Conservation (phyloP, 1,284 basidiomycete genomes). For the Pterulicium gracile region DNA sequence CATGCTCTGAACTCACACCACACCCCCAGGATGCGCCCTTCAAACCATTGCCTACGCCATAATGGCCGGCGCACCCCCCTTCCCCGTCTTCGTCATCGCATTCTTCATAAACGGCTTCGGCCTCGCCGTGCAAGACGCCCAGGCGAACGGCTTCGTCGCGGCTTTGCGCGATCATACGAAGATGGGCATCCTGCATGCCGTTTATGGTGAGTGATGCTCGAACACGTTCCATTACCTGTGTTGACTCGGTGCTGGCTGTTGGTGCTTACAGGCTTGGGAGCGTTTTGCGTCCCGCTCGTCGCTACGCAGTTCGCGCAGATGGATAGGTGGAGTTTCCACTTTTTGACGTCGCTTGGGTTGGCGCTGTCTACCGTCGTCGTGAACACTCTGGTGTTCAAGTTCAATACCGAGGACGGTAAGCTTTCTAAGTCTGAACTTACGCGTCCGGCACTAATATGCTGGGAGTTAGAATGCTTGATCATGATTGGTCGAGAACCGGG, state of each 20-base stretch:
- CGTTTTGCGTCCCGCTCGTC: constrained; percentile 30
- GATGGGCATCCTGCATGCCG: constrained; percentile 28
- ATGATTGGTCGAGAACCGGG: constrained; percentile 20
- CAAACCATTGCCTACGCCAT: constrained; percentile 26
- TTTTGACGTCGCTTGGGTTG: constrained; percentile 35
- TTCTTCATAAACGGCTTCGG: constrained; percentile 38
- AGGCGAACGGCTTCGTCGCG: constrained; percentile 29
- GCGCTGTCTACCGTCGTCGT: constrained; percentile 26
- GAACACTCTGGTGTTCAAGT: constrained; percentile 31
- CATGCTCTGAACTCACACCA: constrained; percentile 8
- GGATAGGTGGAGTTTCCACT: constrained; percentile 35
- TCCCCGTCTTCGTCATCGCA: constrained; percentile 35
- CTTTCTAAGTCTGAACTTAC: background rate
- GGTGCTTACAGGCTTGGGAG: constrained; percentile 28
- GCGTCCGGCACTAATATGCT: too few species aligned
- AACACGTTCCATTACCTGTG: background rate
- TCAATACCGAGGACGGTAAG: constrained; percentile 33
- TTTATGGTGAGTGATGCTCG: constrained; percentile 13
- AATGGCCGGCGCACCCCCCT: constrained; percentile 33
- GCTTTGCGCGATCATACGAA: constrained; percentile 18
- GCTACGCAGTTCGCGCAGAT: constrained; percentile 32
- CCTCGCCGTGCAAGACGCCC: constrained; percentile 29
- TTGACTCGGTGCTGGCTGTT: too few species aligned
- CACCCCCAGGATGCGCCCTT: constrained; percentile 13
- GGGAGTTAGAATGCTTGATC: constrained; percentile 12